Conservation (phyloP, 129 eudicot species). For the Tanacetum coccineum region DNA sequence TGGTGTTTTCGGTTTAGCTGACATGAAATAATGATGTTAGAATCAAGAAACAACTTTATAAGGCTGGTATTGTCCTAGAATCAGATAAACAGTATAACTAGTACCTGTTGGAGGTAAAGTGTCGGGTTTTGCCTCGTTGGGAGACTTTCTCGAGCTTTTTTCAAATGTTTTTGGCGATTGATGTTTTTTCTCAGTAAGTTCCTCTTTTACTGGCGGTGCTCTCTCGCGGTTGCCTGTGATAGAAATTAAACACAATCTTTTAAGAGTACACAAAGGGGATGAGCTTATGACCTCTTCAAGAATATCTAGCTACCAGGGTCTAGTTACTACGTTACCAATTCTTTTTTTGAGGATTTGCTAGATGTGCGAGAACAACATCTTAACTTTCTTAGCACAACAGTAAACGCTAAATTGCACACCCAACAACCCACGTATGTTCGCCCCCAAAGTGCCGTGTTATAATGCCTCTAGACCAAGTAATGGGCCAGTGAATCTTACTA, state of each 20-base stretch:
- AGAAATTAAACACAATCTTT: not conserved
- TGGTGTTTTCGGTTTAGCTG: conserved; percentile 54
- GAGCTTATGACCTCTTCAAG: too few relatives aligned
- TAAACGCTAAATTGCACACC: not conserved
- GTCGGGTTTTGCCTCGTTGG: conserved; percentile 28
- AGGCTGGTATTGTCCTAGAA: not conserved
- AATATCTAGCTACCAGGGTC: too few relatives aligned
- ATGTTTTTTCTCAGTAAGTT: conserved; percentile 28
- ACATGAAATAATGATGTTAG: conserved; percentile 7
- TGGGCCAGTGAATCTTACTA: too few relatives aligned
- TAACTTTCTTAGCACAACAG: too few relatives aligned
- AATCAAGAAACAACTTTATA: not conserved
- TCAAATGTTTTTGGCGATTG: conserved; percentile 32
- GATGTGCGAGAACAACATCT: too few relatives aligned
- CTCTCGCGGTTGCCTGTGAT: conserved; percentile 37
- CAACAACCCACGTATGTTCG: not conserved
- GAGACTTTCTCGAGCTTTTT: conserved; percentile 36
- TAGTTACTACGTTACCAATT: too few relatives aligned
- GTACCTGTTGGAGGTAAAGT: conserved; percentile 42
- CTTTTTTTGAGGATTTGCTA: too few relatives aligned
- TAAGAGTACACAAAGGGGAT: not conserved
- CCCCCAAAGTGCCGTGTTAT: not conserved
- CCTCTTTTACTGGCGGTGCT: conserved; percentile 28
- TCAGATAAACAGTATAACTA: not conserved
- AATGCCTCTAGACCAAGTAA: not conserved